These are phyloP conservation scores for Ambrosia hybrid DNA, from an alignment of 140 eudicot genomes.

Conservation along the genomic window DNA sequence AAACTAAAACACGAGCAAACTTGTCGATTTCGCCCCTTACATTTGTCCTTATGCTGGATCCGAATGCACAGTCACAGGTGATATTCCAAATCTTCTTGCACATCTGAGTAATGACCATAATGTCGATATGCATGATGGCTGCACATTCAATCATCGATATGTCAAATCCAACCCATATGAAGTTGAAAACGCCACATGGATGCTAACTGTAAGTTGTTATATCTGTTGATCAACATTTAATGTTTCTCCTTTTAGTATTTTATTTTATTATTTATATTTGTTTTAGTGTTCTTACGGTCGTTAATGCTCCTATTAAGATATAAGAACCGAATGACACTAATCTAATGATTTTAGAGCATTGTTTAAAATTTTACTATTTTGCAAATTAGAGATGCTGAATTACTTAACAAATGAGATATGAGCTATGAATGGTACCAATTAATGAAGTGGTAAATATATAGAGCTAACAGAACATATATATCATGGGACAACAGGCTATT, in stretches of 20 bases:
- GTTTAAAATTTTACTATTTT: not conserved
- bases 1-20: slow-evolving; percentile 38
- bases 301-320: not conserved
- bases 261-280: not conserved
- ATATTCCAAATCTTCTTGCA: slow-evolving; percentile 33
- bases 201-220: slow-evolving; percentile 41
- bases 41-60: slow-evolving; percentile 49
- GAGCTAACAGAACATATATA: not conserved
- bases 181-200: slow-evolving; percentile 52
- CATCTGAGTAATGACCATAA: slow-evolving; percentile 43
- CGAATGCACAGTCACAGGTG: slow-evolving; percentile 36
- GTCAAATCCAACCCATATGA: slow-evolving; percentile 45
- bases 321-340: not conserved
- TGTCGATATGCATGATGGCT: slow-evolving; percentile 51
- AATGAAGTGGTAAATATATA: too few species aligned
- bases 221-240: not conserved
- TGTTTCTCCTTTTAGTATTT: too few species aligned
- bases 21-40: slow-evolving; percentile 45
- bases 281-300: not conserved
- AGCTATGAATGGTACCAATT: not conserved
- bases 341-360: not conserved
- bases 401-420: too few species aligned
- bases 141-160: slow-evolving; percentile 51
- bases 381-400: not conserved
- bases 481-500: too few species aligned